phyloP scores from a whole-genome alignment of 768 basidiomycete species.

The Serendipita indica region DNA sequence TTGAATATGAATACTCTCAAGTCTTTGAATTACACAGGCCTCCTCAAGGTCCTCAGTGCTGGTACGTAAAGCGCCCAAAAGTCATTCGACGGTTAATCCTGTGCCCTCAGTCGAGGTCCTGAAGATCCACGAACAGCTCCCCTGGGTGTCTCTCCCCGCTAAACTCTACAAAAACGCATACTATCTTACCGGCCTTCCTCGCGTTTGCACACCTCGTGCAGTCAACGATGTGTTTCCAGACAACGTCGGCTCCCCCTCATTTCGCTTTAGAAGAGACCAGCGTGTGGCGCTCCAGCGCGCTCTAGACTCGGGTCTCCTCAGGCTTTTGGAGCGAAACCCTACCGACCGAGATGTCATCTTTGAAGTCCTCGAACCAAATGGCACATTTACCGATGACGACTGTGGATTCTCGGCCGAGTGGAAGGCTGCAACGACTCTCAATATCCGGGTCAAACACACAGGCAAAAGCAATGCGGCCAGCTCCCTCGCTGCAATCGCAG shows the following conservation, averaged over 20 bases:
- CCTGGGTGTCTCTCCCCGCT: conserved; percentile 1
- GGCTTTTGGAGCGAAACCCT: not conserved
- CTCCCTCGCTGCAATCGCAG: too few relatives aligned
- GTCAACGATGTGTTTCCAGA: not conserved
- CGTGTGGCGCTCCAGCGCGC: not conserved
- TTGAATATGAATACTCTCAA: not conserved
- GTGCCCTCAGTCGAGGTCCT: not conserved
- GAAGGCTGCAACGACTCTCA: too few relatives aligned
- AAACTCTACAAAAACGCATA: not conserved
- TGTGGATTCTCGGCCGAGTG: not conserved
- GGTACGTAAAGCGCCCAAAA: not conserved
- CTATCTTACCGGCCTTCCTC: not conserved
- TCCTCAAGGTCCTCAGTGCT: not conserved
- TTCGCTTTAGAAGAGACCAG: not conserved
- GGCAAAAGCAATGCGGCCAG: too few relatives aligned
- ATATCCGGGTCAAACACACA: too few relatives aligned
- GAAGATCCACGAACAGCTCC: not conserved
- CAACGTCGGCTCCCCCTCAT: not conserved
- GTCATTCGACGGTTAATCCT: not conserved
- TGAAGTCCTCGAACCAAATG: conserved; percentile 1
- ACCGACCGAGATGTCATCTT: not conserved
- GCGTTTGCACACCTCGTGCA: not conserved
- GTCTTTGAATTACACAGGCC: not conserved
- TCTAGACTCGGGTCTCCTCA: not conserved
- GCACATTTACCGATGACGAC: not conserved